phyloP scores from a whole-genome alignment of 305 asterid genomes.

The Fraxinus velutina region DNA sequence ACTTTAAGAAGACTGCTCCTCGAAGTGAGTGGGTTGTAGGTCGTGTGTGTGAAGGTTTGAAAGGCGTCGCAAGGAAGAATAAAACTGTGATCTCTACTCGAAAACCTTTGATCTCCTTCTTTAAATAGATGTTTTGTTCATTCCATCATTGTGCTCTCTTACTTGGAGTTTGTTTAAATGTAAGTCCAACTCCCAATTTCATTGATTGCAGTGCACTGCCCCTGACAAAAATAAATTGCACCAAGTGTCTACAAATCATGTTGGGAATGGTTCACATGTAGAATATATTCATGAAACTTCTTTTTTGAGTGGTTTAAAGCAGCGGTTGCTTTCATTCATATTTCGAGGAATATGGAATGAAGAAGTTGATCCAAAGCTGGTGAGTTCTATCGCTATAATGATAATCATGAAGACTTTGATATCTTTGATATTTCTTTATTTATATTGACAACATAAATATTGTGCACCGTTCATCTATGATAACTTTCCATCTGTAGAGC shows the following conservation, averaged over 20 bases:
- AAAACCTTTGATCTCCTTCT: conserved; percentile 7
- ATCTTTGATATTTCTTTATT: conserved; percentile 1
- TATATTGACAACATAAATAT: not conserved
- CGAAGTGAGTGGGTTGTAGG: not conserved
- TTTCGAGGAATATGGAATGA: conserved; percentile 88
- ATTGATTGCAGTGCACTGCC: conserved; percentile 39
- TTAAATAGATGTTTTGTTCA: not conserved
- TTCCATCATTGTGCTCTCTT: not conserved
- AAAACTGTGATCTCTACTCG: not conserved
- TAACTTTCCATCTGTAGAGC: not conserved
- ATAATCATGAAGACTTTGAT: conserved; percentile 11
- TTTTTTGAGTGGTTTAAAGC: conserved; percentile 80
- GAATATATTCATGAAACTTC: conserved; percentile 42
- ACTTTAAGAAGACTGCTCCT: not conserved
- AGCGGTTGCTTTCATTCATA: conserved; percentile 86
- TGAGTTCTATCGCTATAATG: conserved; percentile 34
- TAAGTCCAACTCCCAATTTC: conserved; percentile 24
- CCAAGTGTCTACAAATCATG: conserved; percentile 33
- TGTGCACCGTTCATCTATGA: not conserved
- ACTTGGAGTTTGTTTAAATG: conserved; percentile 2
- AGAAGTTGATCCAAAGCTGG: conserved; percentile 73
- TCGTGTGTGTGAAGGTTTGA: not conserved
- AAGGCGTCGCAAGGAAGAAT: not conserved
- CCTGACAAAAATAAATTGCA: conserved; percentile 42
- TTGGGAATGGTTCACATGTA: conserved; percentile 42